Evolutionary conservation across 2,329 filamentous ascomycete species (phyloP), one percentile per base, ranked within the genome.

Genomic region (Macrophomina pseudophaseolina): DNA sequence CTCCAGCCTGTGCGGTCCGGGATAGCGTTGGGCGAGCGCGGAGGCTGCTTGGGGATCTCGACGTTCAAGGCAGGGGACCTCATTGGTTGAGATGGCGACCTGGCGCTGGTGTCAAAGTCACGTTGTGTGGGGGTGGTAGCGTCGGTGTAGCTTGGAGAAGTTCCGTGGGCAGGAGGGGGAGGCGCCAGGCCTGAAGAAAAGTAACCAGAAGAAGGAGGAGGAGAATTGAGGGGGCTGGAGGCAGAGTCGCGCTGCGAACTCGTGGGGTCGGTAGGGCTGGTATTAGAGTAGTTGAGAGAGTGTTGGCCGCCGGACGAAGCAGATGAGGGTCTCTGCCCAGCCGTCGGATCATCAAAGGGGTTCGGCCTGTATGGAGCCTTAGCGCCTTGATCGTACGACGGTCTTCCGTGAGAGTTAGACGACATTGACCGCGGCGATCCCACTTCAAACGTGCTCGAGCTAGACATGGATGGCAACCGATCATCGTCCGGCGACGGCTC

Each of bases 381-480:
- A 30, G 65, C 48, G 54, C 54, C 65, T 44, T 60, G 54, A 60
- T 66, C 65, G 30, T 66, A 54, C 16, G 65, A 62, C 12, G 65
- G 46, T 46, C 65, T 66, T 60, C 54, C 58, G 65, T 48, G 48
- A 23, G 65, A 66, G 49, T 52, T 62, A 63, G 65, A 66, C 46
- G 65, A 66, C 48, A 66, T 68, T 18, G 70, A 71, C 40, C 68
- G 69, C 46, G 69, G 51, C 14, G 71, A 71, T 16, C 71, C 72
- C 16, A 73, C 69, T 38, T 72, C 73, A 64, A 73, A 70, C 1
- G 74, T 74, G 59, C 70, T 71, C 16, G 70, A 66, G 64, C 75
- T 78, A 28, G 75, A 74, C 32, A 72, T 73, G 5, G 77, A 79
- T 35, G 73, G 72, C 4, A 72, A 70, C 33, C 72, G 72, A 18